Percentiles rank a stretch among this genome's conserved stretches.
Evolutionary conservation across 768 basidiomycete species (phyloP).

Genomic region (Lentinula aciculospora): DNA sequence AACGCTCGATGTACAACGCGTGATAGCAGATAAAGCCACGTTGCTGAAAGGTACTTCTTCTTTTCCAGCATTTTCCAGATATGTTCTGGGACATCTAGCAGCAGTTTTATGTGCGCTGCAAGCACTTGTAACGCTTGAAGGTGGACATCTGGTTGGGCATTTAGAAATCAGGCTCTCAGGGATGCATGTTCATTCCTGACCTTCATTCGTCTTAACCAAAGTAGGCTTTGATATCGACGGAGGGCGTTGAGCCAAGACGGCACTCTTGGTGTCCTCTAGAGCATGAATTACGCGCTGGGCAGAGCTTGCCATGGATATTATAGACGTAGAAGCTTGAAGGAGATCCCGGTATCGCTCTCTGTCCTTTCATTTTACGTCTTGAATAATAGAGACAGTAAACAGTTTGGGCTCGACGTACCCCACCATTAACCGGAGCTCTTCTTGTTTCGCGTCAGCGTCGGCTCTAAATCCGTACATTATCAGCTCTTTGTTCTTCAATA

Average conservation of each 20-base stretch:
- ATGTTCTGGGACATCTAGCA: slow-evolving; percentile 89
- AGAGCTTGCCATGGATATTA: slow-evolving; percentile 69
- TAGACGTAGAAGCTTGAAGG: slow-evolving; percentile 80
- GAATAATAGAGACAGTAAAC: slow-evolving; percentile 10
- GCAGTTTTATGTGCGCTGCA: slow-evolving; percentile 86
- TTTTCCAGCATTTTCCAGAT: slow-evolving; percentile 83
- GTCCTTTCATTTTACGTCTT: slow-evolving; percentile 45
- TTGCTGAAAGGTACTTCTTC: slow-evolving; percentile 74
- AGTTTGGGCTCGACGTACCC: slow-evolving; percentile 55
- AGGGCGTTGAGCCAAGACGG: slow-evolving; percentile 43
- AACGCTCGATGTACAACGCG: slow-evolving; percentile 80
- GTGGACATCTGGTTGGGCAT: slow-evolving; percentile 47
- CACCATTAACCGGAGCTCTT: slow-evolving; percentile 86
- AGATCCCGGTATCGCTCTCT: slow-evolving; percentile 90
- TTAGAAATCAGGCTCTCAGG: background rate
- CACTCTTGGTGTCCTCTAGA: slow-evolving; percentile 54
- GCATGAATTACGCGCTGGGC: slow-evolving; percentile 60
- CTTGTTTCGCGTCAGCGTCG: slow-evolving; percentile 84
- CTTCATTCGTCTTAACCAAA: slow-evolving; percentile 23
- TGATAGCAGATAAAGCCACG: slow-evolving; percentile 83
- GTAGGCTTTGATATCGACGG: slow-evolving; percentile 37
- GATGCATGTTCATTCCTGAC: background rate
- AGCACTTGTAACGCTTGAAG: slow-evolving; percentile 65
- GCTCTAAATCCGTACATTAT: slow-evolving; percentile 33
- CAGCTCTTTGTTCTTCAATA: background rate